These are phyloP conservation scores for Eutrema salsugineum DNA, from an alignment of 441 rosid genomes.

Conservation along the genomic window DNA sequence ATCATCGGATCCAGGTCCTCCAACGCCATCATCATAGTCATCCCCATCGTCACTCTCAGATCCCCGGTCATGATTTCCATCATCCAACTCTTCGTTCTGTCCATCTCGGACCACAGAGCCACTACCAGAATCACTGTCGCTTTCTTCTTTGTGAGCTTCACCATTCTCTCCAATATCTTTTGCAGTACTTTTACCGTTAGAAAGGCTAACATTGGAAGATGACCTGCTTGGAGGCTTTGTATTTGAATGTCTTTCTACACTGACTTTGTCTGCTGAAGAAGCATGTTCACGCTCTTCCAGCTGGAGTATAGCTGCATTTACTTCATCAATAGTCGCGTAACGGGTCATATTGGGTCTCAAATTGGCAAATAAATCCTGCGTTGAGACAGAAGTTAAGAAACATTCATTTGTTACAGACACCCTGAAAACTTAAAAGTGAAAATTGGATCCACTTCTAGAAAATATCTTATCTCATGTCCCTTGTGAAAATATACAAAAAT, in stretches of 20 bases:
- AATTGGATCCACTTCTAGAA: not conserved
- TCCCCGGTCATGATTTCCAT: constrained; percentile 73
- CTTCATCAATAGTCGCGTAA: constrained; percentile 76
- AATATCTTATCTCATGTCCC: not conserved
- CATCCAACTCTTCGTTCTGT: constrained; percentile 82
- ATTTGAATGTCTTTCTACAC: constrained; percentile 61
- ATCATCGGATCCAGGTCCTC: constrained; percentile 80
- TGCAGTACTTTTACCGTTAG: constrained; percentile 43
- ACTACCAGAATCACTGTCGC: constrained; percentile 86
- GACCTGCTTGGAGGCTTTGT: constrained; percentile 46
- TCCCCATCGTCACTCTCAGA: constrained; percentile 78
- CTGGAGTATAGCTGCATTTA: constrained; percentile 70
- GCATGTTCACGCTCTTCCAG: constrained; percentile 78
- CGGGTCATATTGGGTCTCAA: constrained; percentile 89
- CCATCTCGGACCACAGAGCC: constrained; percentile 65
- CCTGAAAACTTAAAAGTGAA: not conserved
- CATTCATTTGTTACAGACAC: constrained; percentile 9
- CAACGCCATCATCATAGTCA: constrained; percentile 65
- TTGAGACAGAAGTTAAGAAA: constrained; percentile 3
- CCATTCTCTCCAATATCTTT: constrained; percentile 74
- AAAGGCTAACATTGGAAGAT: constrained; percentile 38
- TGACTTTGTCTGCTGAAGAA: constrained; percentile 53
- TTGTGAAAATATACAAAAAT: not conserved
- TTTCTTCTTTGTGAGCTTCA: constrained; percentile 62
- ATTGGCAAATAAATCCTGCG: constrained; percentile 92